Evolutionary conservation across 768 basidiomycete species (phyloP), one percentile per base, ranked within the genome.

Genomic region (Artomyces pyxidatus): DNA sequence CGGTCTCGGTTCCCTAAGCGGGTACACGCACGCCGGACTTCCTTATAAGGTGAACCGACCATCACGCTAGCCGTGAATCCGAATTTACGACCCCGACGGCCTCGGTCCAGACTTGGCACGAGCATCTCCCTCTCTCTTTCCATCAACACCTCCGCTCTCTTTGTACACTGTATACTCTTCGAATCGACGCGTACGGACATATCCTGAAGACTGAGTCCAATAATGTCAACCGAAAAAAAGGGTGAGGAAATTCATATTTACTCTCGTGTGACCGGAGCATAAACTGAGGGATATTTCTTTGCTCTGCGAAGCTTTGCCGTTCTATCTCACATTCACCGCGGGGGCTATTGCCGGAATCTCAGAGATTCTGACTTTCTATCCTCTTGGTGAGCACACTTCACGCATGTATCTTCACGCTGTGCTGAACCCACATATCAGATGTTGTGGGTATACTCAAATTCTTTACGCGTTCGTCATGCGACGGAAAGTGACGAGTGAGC

Each of bases 271-370:
- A 44, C 29, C 28, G 16, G 11, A 5, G 14, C 17, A 4, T 30
- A n/a, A 28, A 19, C 7, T 28, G 43, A 11, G 28, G 19, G n/a
- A 11, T 5, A 11, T 26, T 29, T 44, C 17, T 6, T 30, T 29
- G 17, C 19, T 22, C n/a, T 4, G 7, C 25, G 25, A 26, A 92
- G 89, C 88, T 25, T 74, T 91, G 41, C 89, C 89, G 1, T 92
- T 92, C 68, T 61, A 77, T 48, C 88, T 92, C 54, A 96, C 89
- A 61, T 98, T 99, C 62, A 77, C 84, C 1, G 93, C 95, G 0
- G 96, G 96, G 40, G 96, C 95, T 4, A 93, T 98, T 59, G 96
- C 96, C 54, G 95, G 95, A 49, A 80, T 89, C 54, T 84, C 85
- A 4, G 83, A 85, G 62, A 86, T 87, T 54, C 66, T 87, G 51